These are phyloP conservation scores for Aspergillus haitiensis DNA, from an alignment of 495 filamentous ascomycete species.

Conservation along the genomic window DNA sequence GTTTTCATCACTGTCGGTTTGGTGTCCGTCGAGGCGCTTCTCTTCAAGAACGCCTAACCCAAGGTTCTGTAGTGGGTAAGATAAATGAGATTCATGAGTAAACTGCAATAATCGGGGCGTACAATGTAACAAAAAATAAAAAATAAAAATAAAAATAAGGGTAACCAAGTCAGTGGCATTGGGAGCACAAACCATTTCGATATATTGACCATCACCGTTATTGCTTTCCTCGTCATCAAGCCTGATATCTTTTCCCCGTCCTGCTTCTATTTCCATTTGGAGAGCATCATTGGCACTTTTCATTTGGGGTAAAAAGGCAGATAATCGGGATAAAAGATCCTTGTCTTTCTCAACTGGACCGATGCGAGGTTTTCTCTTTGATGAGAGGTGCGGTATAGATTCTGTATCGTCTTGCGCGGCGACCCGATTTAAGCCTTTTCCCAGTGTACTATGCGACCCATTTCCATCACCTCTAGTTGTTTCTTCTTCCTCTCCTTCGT, in stretches of 20 bases:
- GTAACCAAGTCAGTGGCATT: not conserved
- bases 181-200: constrained; percentile 49
- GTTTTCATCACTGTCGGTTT: constrained; percentile 21
- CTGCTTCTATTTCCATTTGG: constrained; percentile 42
- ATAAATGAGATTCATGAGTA: constrained; percentile 8
- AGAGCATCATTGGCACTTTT: constrained; percentile 50
- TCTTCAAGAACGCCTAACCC: constrained; percentile 55
- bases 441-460: no score
- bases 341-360: constrained; percentile 29
- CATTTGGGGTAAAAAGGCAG: constrained; percentile 49
- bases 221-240: constrained; percentile 40
- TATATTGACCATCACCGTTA: constrained; percentile 40
- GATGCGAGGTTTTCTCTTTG: constrained; percentile 41
- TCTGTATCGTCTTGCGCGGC: constrained; percentile 4
- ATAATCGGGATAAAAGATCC: constrained; percentile 42
- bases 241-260: constrained; percentile 32
- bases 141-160: no score
- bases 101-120: no score
- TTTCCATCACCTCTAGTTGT: not conserved
- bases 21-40: constrained; percentile 32
- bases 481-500: constrained; percentile 17
- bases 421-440: no score
- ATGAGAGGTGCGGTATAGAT: constrained; percentile 31
- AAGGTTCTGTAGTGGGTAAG: constrained; percentile 37
- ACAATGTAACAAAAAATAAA: no score